Evolutionary conservation across 1,284 basidiomycete genomes (phyloP).

Genomic region (Hemileia vastatrix): DNA sequence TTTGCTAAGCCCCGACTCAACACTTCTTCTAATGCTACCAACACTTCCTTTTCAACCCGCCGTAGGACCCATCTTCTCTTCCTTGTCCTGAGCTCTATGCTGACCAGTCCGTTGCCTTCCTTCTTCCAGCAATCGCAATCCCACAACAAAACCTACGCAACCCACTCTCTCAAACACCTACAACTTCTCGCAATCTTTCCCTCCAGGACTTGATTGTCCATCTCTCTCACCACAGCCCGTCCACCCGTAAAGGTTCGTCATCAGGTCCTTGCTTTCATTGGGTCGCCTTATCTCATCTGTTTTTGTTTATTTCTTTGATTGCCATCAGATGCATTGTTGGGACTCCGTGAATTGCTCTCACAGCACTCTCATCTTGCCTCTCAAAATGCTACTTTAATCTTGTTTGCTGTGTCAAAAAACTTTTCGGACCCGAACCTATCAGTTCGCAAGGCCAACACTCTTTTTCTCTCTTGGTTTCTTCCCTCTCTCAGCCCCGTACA

Average conservation of each 20-base stretch:
- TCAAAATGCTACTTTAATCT: conserved; percentile 55
- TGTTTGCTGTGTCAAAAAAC: conserved; percentile 60
- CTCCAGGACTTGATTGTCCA: conserved; percentile 69
- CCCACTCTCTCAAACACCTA: conserved; percentile 52
- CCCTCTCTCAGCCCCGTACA: neutral
- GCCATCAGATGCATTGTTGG: conserved; percentile 62
- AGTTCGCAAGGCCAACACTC: conserved; percentile 5
- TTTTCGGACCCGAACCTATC: conserved; percentile 53
- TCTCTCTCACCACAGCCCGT: conserved; percentile 70
- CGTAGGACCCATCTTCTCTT: conserved; percentile 6
- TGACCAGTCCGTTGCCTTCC: conserved; percentile 26
- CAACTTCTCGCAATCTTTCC: conserved; percentile 64
- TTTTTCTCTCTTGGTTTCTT: conserved; percentile 19
- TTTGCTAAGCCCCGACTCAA: conserved; percentile 90
- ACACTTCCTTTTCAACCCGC: conserved; percentile 66
- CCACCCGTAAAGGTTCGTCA: conserved; percentile 59
- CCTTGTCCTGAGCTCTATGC: neutral
- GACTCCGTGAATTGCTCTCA: conserved; percentile 70
- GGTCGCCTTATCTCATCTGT: neutral
- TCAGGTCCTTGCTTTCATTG: neutral
- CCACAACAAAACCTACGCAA: conserved; percentile 66
- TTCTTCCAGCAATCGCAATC: conserved; percentile 67
- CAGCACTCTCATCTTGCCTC: conserved; percentile 56
- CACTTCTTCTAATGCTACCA: conserved; percentile 69
- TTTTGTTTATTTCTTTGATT: neutral